Evolutionary conservation across 768 basidiomycete species (phyloP).

Genomic region (Gelatoporia subvermispora): DNA sequence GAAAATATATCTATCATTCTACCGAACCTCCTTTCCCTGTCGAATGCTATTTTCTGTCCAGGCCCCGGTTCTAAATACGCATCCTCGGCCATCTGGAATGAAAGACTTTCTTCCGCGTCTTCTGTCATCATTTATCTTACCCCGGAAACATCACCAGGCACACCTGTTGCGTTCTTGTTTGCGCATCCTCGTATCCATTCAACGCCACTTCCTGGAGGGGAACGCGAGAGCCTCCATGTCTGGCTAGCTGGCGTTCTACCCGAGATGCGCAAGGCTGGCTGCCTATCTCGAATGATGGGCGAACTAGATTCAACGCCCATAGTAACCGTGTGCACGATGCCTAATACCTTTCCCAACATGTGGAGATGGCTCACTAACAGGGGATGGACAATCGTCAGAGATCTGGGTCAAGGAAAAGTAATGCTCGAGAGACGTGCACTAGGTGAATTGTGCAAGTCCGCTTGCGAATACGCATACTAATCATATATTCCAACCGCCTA

Average conservation of each 20-base stretch:
- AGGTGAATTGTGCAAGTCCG: no score
- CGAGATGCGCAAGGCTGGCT: constrained; percentile 14
- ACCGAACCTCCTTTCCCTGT: constrained; percentile 11
- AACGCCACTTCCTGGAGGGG: constrained; percentile 11
- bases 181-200: constrained; percentile 11
- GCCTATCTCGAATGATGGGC: constrained; percentile 14
- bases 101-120: constrained; percentile 7
- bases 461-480: no score
- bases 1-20: background rate
- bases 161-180: constrained; percentile 17
- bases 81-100: constrained; percentile 14
- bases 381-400: constrained; percentile 18
- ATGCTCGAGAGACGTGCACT: constrained; percentile 5
- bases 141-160: background rate
- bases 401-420: constrained; percentile 15
- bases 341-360: constrained; percentile 17
- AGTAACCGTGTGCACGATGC: constrained; percentile 19
- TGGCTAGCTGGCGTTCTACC: constrained; percentile 21
- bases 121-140: constrained; percentile 17
- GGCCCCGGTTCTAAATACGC: constrained; percentile 18
- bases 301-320: constrained; percentile 1
- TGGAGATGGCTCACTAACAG: constrained; percentile 19
- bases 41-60: constrained; percentile 18
- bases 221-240: constrained; percentile 11
- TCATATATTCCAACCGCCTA: no score